Percentiles rank a stretch among this genome's conserved stretches.
Conservation (phyloP, 768 basidiomycete species). For the Leccinum imitatum region DNA sequence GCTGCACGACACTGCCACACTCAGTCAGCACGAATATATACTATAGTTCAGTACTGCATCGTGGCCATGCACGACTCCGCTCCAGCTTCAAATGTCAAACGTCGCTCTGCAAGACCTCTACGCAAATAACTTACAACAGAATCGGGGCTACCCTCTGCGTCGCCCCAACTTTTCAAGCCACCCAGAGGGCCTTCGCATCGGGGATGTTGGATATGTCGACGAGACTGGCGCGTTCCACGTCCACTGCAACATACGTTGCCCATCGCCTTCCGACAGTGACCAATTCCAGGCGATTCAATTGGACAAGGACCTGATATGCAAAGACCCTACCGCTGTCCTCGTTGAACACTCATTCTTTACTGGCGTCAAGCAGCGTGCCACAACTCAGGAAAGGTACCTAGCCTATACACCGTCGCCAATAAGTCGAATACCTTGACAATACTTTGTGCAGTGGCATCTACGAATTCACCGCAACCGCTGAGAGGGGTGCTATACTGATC, state of each 20-base stretch:
- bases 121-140: slow-evolving; percentile 7
- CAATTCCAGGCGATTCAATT: background rate
- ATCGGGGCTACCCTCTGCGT: slow-evolving; percentile 32
- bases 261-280: background rate
- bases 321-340: too few species aligned
- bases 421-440: background rate
- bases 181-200: slow-evolving; percentile 33
- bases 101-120: slow-evolving; percentile 6
- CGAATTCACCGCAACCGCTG: background rate
- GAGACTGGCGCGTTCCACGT: slow-evolving; percentile 28
- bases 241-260: slow-evolving; percentile 31
- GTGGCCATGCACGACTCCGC: too few species aligned
- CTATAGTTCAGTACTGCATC: too few species aligned
- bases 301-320: background rate
- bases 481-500: slow-evolving; percentile 4
- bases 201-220: slow-evolving; percentile 35
- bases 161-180: slow-evolving; percentile 23
- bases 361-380: too few species aligned
- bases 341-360: too few species aligned
- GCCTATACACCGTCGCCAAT: too few species aligned
- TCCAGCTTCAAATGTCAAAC: background rate
- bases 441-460: background rate
- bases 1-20: too few species aligned
- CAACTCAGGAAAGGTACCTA: too few species aligned
- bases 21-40: too few species aligned